A percentile compares a stretch with the other conserved stretches of the same genome.
Conservation (phyloP, 352 stramenopile genomes). For the Peronospora tabacina region DNA sequence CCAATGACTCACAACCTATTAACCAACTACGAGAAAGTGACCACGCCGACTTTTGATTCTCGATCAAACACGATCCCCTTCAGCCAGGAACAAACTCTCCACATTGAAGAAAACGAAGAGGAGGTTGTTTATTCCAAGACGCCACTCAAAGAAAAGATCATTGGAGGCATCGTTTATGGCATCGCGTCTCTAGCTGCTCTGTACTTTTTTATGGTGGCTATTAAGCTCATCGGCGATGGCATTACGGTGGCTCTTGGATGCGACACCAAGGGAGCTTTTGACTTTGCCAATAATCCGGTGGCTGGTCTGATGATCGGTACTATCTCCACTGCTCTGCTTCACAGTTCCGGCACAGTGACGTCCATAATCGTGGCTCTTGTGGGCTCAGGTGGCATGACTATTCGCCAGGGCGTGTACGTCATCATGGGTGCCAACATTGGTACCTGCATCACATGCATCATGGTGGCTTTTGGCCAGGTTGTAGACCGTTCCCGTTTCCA, state of each 20-base stretch:
- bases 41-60: conserved; percentile 14
- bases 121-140: conserved; percentile 23
- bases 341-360: conserved; percentile 73
- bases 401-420: conserved; percentile 83
- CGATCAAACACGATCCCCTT: conserved; percentile 13
- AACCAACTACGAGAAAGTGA: conserved; percentile 22
- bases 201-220: conserved; percentile 78
- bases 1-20: conserved; percentile 11
- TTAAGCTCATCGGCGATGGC: conserved; percentile 69
- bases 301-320: conserved; percentile 74
- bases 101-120: conserved; percentile 17
- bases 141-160: conserved; percentile 25
- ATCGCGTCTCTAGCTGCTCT: conserved; percentile 40
- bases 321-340: conserved; percentile 57
- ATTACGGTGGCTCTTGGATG: conserved; percentile 69
- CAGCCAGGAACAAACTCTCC: conserved; percentile 10
- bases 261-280: conserved; percentile 58
- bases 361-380: conserved; percentile 72
- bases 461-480: conserved; percentile 86
- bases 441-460: conserved; percentile 86
- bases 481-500: conserved; percentile 60
- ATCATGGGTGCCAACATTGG: conserved; percentile 91
- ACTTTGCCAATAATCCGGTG: conserved; percentile 63
- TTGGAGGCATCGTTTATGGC: conserved; percentile 27
- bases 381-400: conserved; percentile 55